Evolutionary conservation across 495 filamentous ascomycete genomes (phyloP).

Genomic region (Penicillium steckii): DNA sequence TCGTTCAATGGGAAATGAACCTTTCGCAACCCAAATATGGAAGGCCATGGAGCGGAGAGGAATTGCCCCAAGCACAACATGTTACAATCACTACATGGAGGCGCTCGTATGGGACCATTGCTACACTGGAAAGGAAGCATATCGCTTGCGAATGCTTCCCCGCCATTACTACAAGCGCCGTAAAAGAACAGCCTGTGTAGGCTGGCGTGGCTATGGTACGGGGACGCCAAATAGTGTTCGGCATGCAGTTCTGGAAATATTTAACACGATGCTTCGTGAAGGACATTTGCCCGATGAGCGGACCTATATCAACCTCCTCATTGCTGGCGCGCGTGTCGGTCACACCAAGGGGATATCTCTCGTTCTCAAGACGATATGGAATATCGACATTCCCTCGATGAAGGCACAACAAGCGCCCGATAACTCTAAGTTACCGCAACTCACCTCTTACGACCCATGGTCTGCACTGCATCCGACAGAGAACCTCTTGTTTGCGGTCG

Average conservation of each 20-base stretch:
- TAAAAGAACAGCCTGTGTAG: constrained; percentile 5
- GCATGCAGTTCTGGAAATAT: constrained; percentile 34
- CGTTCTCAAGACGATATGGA: constrained; percentile 56
- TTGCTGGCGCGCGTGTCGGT: constrained; percentile 56
- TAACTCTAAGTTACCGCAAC: constrained; percentile 24
- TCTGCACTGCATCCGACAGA: constrained; percentile 56
- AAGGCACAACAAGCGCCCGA: constrained; percentile 12
- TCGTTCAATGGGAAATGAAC: constrained; percentile 42
- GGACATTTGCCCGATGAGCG: constrained; percentile 50
- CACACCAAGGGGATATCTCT: constrained; percentile 43
- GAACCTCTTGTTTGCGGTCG: constrained; percentile 55
- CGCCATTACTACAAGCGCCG: constrained; percentile 29
- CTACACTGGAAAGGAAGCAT: constrained; percentile 33
- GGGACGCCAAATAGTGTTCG: constrained; percentile 29
- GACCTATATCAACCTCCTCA: constrained; percentile 56
- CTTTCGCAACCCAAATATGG: constrained; percentile 53
- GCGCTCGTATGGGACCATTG: constrained; percentile 43
- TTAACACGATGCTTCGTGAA: constrained; percentile 48
- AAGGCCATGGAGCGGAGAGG: constrained; percentile 36
- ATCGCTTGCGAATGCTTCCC: constrained; percentile 42
- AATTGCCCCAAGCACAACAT: constrained; percentile 46
- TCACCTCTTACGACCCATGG: constrained; percentile 32
- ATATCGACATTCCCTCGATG: constrained; percentile 51
- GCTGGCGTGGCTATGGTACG: constrained; percentile 36
- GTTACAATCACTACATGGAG: constrained; percentile 59